These are phyloP conservation scores for Plantago major DNA, from an alignment of 257 asterid species.

Conservation along the genomic window DNA sequence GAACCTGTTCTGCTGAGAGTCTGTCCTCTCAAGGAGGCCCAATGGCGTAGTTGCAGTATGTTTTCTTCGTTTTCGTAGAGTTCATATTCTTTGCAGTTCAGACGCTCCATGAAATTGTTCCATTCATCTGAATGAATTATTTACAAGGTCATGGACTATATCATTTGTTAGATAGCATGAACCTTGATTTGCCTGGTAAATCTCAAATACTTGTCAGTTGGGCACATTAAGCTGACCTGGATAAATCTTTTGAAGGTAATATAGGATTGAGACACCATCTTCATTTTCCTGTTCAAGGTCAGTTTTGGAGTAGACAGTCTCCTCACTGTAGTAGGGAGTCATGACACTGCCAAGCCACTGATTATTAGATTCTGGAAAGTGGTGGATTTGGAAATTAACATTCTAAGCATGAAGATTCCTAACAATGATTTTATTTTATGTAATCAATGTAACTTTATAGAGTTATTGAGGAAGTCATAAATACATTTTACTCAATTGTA, in stretches of 20 bases:
- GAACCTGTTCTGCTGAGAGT: constrained; percentile 92
- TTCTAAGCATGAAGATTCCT: constrained; percentile 14
- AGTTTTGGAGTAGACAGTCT: constrained; percentile 87
- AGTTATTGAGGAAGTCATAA: constrained; percentile 11
- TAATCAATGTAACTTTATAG: constrained; percentile 12
- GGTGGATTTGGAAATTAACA: constrained; percentile 9
- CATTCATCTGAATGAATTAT: constrained; percentile 75
- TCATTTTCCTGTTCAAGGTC: constrained; percentile 98
- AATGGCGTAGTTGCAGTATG: constrained; percentile 87
- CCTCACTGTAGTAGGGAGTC: constrained; percentile 98
- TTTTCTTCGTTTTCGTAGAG: constrained; percentile 85
- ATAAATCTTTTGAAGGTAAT: constrained; percentile 81
- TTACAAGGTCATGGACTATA: constrained; percentile 7
- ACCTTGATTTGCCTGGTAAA: constrained; percentile 3
- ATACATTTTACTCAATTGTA: background rate
- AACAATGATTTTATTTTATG: constrained; percentile 8
- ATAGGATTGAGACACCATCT: constrained; percentile 89
- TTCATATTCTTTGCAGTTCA: constrained; percentile 66
- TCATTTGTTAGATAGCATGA: constrained; percentile 12
- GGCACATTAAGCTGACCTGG: constrained; percentile 60
- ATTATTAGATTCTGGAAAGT: constrained; percentile 10
- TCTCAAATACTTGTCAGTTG: constrained; percentile 16
- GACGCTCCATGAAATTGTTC: constrained; percentile 88
- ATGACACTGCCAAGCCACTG: constrained; percentile 64
- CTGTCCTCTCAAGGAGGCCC: constrained; percentile 99